Evolutionary conservation across 1,284 basidiomycete species (phyloP).

Genomic region (Ceratobasidium sp.): DNA sequence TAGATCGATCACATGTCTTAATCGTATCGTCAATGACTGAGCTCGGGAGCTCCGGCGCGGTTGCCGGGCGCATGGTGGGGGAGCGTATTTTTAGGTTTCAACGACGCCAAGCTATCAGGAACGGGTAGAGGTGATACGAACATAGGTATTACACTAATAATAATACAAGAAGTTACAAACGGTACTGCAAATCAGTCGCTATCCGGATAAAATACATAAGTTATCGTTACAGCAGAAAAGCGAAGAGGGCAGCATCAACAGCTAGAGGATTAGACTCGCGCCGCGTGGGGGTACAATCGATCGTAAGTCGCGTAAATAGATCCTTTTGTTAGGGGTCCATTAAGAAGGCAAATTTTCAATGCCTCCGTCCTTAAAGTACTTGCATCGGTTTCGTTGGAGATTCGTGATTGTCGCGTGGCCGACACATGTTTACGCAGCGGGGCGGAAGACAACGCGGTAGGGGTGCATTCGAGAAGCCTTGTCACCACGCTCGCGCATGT

Average conservation of each 20-base stretch:
- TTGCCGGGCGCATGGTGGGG: conserved; percentile 20
- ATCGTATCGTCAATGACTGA: not conserved
- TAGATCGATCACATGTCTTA: not conserved
- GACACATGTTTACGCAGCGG: conserved; percentile 1
- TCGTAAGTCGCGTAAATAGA: conserved; percentile 26
- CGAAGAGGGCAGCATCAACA: not conserved
- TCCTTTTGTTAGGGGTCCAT: conserved; percentile 15
- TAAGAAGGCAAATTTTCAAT: conserved; percentile 18
- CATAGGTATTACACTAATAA: conserved; percentile 39
- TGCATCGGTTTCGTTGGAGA: conserved; percentile 13
- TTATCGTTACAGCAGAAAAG: conserved; percentile 15
- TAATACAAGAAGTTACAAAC: conserved; percentile 29
- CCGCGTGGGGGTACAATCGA: conserved; percentile 11
- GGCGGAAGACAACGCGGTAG: conserved; percentile 41
- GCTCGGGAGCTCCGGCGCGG: conserved; percentile 36
- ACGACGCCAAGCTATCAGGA: conserved; percentile 11
- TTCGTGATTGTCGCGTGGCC: not conserved
- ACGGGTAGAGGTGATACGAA: conserved; percentile 12
- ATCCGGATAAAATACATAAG: conserved; percentile 35
- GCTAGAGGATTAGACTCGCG: too few species aligned
- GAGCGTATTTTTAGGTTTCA: conserved; percentile 20
- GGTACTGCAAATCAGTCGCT: conserved; percentile 5
- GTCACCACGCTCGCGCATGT: conserved; percentile 32
- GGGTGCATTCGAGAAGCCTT: conserved; percentile 41
- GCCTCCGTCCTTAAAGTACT: conserved; percentile 42